These are phyloP conservation scores for Argentina anserina DNA, from an alignment of 306 rosid genomes.

Conservation along the genomic window DNA sequence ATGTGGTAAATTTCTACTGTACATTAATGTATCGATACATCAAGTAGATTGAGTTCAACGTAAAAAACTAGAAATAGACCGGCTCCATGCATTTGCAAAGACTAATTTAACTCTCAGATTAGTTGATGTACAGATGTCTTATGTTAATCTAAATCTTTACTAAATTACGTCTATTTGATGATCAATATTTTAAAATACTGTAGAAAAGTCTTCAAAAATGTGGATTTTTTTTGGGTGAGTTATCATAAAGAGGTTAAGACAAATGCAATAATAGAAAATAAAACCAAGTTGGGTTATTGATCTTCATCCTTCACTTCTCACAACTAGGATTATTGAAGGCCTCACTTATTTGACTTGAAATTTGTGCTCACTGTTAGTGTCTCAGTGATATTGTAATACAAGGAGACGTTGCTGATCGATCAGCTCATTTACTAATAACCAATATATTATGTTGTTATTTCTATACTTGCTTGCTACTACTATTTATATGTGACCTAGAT, in stretches of 20 bases:
- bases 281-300: not conserved
- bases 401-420: not conserved
- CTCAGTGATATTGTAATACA: not conserved
- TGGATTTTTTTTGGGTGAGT: not conserved
- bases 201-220: too few species aligned
- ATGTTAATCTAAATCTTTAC: too few species aligned
- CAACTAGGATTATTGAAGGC: not conserved
- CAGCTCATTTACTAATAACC: not conserved
- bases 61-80: too few species aligned
- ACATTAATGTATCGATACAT: too few species aligned
- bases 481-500: constrained; percentile 38
- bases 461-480: constrained; percentile 13
- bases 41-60: too few species aligned
- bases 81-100: too few species aligned
- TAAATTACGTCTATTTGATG: too few species aligned
- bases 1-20: too few species aligned
- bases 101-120: too few species aligned
- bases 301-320: not conserved
- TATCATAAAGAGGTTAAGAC: not conserved
- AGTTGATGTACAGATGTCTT: too few species aligned
- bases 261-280: not conserved
- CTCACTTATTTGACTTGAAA: not conserved
- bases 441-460: not conserved
- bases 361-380: not conserved
- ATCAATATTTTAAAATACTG: too few species aligned